A percentile compares a stretch with the other conserved stretches of the same genome.
phyloP scores from a whole-genome alignment of 495 filamentous ascomycete species.

The Talaromyces proteolyticus region DNA sequence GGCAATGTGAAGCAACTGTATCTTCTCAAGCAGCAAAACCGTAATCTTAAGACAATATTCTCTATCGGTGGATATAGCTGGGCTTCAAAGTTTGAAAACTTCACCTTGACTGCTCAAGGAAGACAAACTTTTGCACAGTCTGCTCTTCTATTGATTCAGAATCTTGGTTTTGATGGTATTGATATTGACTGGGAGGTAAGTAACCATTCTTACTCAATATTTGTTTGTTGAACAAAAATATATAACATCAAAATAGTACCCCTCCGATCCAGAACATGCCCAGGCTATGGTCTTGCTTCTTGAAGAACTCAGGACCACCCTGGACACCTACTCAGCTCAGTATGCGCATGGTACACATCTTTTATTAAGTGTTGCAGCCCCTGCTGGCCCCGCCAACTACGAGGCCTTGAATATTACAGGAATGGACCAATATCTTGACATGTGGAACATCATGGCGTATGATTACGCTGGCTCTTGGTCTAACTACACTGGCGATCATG shows the following conservation, averaged over 20 bases:
- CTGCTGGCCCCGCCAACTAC: conserved; percentile 54
- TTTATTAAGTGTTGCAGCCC: conserved; percentile 61
- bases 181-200: conserved; percentile 58
- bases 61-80: conserved; percentile 98
- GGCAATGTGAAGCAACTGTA: conserved; percentile 84
- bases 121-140: conserved; percentile 61
- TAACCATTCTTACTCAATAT: neutral
- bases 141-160: conserved; percentile 58
- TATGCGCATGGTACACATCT: conserved; percentile 47
- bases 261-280: conserved; percentile 44
- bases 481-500: conserved; percentile 62
- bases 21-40: conserved; percentile 80
- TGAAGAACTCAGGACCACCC: conserved; percentile 45
- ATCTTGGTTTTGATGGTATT: conserved; percentile 57
- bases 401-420: conserved; percentile 46
- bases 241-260: conserved; percentile 17
- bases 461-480: conserved; percentile 81
- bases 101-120: conserved; percentile 55
- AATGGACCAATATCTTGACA: conserved; percentile 68
- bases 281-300: conserved; percentile 58
- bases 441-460: conserved; percentile 75
- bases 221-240: neutral
- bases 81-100: conserved; percentile 64
- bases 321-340: conserved; percentile 55
- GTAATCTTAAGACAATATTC: conserved; percentile 82